phyloP scores from a whole-genome alignment of 306 rosid genomes.

The Alnus rubra region DNA sequence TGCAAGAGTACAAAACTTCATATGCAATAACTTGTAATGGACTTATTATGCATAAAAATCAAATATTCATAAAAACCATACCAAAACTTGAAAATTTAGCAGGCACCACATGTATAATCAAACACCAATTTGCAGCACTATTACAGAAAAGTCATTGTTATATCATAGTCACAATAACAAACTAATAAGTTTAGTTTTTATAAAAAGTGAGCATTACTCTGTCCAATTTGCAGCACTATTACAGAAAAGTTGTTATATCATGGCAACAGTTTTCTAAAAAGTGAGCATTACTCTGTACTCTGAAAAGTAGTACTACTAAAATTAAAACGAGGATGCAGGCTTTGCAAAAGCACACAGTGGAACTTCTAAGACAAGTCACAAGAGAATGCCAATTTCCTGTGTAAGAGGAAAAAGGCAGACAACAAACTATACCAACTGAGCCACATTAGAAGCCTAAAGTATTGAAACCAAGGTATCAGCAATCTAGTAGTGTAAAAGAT shows the following conservation, averaged over 20 bases:
- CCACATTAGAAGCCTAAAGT: not conserved
- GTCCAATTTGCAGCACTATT: not conserved
- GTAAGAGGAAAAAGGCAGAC: not conserved
- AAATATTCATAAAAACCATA: conserved; percentile 6
- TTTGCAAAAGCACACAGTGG: not conserved
- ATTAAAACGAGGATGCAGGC: not conserved
- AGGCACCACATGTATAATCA: conserved; percentile 9
- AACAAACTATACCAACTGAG: not conserved
- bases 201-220: not conserved
- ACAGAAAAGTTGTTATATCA: not conserved
- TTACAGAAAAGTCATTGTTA: not conserved
- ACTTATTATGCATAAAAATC: conserved; percentile 6
- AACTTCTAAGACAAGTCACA: not conserved
- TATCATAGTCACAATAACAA: not conserved
- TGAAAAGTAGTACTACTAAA: not conserved
- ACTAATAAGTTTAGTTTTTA: not conserved
- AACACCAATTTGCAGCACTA: not conserved
- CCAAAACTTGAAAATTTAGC: not conserved
- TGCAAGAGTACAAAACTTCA: conserved; percentile 50
- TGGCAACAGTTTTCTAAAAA: not conserved
- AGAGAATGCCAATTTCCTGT: not conserved
- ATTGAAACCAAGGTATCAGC: not conserved
- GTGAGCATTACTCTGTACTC: not conserved
- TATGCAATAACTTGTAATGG: conserved; percentile 40
- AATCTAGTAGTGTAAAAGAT: not conserved